Base-by-base conservation (phyloP, 1,284 basidiomycete genomes). In the Coriolopsis trogii region DNA sequence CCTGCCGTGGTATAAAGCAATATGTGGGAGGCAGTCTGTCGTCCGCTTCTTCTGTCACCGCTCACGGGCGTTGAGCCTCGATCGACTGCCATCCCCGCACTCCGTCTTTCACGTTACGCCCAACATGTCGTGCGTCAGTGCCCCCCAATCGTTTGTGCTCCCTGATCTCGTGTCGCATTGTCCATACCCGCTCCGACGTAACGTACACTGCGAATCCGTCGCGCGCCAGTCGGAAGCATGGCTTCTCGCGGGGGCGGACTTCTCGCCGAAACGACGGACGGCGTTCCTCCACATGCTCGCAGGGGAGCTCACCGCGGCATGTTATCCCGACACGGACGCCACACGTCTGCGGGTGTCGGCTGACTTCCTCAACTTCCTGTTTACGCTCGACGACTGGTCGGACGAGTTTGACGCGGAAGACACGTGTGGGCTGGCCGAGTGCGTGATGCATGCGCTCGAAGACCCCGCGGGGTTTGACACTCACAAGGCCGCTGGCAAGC, bases 111-210 rank as follows among this genome's bases (percentile, higher is more conserved):
- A 28, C 20, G 25, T 38, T n/a, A 18, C 30, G 36, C 21, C 36
- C 28, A 23, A 50, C 28, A 59, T 53, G 53, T 42, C 34, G 3
- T 47, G 46, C 15, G 13, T 44, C 5, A 36, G 52, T 21, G 53
- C 30, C 29, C n/a, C n/a, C n/a, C n/a, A n/a, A n/a, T 50, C 28
- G 21, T 62, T 65, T 58, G 20, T 60, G 37, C 59, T 68, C 9
- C 66, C 66, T 24, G 65, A 68, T 39, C 63, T 68, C 43, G 50
- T 66, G 36, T 57, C 60, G 1, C 55, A 65, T 28, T 68, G 65
- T 41, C 52, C 53, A 23, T 67, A 65, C 45, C 53, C 56, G 12
- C 56, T 60, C 13, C 44, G 56, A 12, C 42, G 58, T 34, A 67
- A 64, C 40, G 46, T 46, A 3, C 34, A 63, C 44, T 55, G 53